phyloP scores from a whole-genome alignment of 176 grass and related monocot species.

The Poa annua region DNA sequence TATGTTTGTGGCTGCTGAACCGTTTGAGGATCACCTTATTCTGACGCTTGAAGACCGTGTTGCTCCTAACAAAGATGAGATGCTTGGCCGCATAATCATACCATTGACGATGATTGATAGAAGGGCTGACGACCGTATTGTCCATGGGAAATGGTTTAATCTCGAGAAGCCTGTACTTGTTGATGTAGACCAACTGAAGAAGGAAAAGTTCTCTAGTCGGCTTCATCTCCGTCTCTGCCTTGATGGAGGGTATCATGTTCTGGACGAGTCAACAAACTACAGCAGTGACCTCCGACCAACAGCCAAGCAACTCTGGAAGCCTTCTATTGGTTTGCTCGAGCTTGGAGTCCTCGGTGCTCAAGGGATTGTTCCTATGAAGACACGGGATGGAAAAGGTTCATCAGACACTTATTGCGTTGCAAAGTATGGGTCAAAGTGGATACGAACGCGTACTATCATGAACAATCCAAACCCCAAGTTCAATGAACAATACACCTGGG shows the following conservation, averaged over 20 bases:
- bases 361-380: conserved; percentile 93
- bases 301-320: conserved; percentile 97
- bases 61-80: conserved; percentile 91
- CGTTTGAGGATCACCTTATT: conserved; percentile 94
- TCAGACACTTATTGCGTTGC: conserved; percentile 97
- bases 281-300: conserved; percentile 97
- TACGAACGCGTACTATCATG: conserved; percentile 86
- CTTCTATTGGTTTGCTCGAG: conserved; percentile 91
- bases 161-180: conserved; percentile 80
- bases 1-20: conserved; percentile 97
- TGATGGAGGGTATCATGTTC: conserved; percentile 96
- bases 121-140: conserved; percentile 72
- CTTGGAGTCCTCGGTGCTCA: conserved; percentile 83
- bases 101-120: conserved; percentile 74
- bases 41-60: conserved; percentile 86
- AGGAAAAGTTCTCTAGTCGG: conserved; percentile 84
- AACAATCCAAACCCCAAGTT: conserved; percentile 76
- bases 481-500: conserved; percentile 99
- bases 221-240: conserved; percentile 91
- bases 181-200: conserved; percentile 88
- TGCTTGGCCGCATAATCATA: conserved; percentile 77
- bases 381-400: conserved; percentile 87
- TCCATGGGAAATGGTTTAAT: conserved; percentile 93
- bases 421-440: conserved; percentile 98
- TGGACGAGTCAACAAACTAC: conserved; percentile 95